phyloP scores from a whole-genome alignment of 1,284 basidiomycete species.

The Puccinia horiana region DNA sequence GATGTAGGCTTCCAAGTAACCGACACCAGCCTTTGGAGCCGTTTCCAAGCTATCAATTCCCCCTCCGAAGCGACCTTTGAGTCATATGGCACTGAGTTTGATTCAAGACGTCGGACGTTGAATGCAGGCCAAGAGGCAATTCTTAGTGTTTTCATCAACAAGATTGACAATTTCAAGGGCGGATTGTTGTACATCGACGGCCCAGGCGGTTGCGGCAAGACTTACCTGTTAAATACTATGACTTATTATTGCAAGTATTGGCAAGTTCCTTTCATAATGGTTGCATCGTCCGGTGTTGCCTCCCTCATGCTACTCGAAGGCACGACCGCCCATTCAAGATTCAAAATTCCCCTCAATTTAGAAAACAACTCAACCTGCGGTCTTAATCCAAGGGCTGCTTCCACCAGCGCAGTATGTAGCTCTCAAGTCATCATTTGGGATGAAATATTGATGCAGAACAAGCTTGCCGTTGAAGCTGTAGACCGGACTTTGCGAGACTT shows the following conservation, averaged over 20 bases:
- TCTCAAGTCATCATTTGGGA: conserved; percentile 12
- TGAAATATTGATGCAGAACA: conserved; percentile 21
- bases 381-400: too few species aligned
- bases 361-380: background rate
- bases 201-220: background rate
- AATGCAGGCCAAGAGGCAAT: too few species aligned
- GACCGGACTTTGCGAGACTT: background rate
- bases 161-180: background rate
- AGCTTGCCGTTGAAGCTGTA: conserved; percentile 11
- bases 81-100: too few species aligned
- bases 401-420: background rate
- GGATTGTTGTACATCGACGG: background rate
- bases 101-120: too few species aligned
- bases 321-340: conserved; percentile 61
- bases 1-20: too few species aligned
- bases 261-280: background rate
- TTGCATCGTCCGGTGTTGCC: conserved; percentile 61
- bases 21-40: too few species aligned
- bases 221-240: background rate
- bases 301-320: conserved; percentile 61
- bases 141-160: too few species aligned
- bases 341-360: conserved; percentile 60
- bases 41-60: too few species aligned
- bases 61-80: too few species aligned
- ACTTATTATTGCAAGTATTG: background rate